A percentile compares a stretch with the other conserved stretches of the same genome.
These are phyloP conservation scores for Termitomyces sp. DNA, from an alignment of 768 basidiomycete species.

Conservation along the genomic window DNA sequence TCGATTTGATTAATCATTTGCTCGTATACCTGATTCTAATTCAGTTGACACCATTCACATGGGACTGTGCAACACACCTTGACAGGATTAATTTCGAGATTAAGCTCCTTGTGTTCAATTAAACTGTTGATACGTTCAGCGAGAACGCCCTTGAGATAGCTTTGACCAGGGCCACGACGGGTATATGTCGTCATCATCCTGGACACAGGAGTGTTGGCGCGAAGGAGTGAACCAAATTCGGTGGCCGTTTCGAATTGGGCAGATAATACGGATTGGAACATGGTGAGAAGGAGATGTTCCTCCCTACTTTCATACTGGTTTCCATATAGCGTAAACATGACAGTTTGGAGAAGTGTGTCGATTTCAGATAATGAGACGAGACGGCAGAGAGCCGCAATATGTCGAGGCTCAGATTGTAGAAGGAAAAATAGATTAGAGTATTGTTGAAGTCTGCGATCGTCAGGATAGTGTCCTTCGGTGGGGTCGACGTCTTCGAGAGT, in stretches of 20 bases:
- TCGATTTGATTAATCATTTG: conserved; percentile 99
- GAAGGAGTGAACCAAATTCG: conserved; percentile 97
- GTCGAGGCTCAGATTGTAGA: conserved; percentile 95
- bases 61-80: conserved; percentile 57
- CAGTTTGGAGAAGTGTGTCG: conserved; percentile 97
- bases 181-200: conserved; percentile 99
- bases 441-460: conserved; percentile 91
- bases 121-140: conserved; percentile 98
- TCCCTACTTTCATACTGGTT: conserved; percentile 99
- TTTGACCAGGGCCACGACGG: conserved; percentile 96
- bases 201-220: conserved; percentile 98
- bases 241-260: conserved; percentile 99
- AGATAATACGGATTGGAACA: conserved; percentile 98
- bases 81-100: conserved; percentile 98
- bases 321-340: conserved; percentile 99
- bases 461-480: conserved; percentile 88
- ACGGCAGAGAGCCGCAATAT: conserved; percentile 94
- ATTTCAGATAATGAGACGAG: conserved; percentile 96
- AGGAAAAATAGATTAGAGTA: conserved; percentile 99
- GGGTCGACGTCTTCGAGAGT: conserved; percentile 96
- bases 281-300: conserved; percentile 96
- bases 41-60: conserved; percentile 1
- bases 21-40: conserved; percentile 79
- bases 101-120: conserved; percentile 99
- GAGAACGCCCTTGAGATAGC: conserved; percentile 95